phyloP scores from a whole-genome alignment of 1,284 basidiomycete species.

The Inonotus obliquus region DNA sequence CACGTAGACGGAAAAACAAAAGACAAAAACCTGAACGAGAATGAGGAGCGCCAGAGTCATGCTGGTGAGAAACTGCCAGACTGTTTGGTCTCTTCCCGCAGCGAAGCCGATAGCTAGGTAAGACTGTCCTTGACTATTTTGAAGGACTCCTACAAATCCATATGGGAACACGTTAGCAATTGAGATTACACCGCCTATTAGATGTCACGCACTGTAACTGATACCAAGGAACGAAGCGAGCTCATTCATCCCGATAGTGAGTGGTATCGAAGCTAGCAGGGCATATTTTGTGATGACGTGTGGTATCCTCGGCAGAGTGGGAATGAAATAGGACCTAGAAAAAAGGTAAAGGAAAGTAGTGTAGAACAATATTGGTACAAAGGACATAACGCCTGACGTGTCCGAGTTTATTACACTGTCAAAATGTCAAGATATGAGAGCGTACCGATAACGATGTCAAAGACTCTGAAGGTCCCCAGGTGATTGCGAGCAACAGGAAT shows the following conservation, averaged over 20 bases:
- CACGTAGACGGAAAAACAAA: slow-evolving; percentile 53
- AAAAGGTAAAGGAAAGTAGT: slow-evolving; percentile 51
- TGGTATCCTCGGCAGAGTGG: slow-evolving; percentile 45
- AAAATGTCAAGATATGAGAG: slow-evolving; percentile 1
- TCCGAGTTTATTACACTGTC: slow-evolving; percentile 15
- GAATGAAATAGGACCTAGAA: slow-evolving; percentile 43
- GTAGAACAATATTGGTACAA: slow-evolving; percentile 53
- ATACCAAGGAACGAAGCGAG: slow-evolving; percentile 62
- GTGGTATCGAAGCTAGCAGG: slow-evolving; percentile 50
- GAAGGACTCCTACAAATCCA: slow-evolving; percentile 5
- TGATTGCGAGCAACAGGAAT: slow-evolving; percentile 44
- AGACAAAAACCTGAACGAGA: slow-evolving; percentile 51
- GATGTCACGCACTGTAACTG: slow-evolving; percentile 42
- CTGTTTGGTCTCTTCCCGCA: slow-evolving; percentile 30
- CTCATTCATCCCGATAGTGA: slow-evolving; percentile 50
- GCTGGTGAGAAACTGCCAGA: slow-evolving; percentile 55
- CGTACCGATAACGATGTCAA: slow-evolving; percentile 46
- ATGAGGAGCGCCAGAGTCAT: slow-evolving; percentile 55
- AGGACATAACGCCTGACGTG: slow-evolving; percentile 46
- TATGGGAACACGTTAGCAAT: neutral
- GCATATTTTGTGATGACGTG: slow-evolving; percentile 41
- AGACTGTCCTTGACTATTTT: slow-evolving; percentile 9
- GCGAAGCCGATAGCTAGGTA: slow-evolving; percentile 41
- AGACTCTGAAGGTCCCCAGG: slow-evolving; percentile 31
- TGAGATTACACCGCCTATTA: neutral